Evolutionary conservation across 345 rosid genomes (phyloP).

Genomic region (Bruguiera gymnorhiza): DNA sequence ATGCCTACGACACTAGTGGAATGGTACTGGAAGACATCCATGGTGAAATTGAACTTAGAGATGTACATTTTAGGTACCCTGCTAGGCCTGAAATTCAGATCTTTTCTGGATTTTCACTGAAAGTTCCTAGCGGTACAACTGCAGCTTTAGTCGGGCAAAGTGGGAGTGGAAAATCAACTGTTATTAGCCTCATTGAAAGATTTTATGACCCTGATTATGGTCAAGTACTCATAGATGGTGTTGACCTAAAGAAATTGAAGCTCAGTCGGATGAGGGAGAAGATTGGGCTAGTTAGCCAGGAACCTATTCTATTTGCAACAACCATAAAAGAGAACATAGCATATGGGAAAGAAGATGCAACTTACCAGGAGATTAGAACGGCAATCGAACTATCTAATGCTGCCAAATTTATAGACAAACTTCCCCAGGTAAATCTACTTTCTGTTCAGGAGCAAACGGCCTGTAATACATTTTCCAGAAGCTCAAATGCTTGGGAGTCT

Average conservation of each 20-base stretch:
- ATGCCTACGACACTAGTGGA: conserved; percentile 47
- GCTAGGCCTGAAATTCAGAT: conserved; percentile 68
- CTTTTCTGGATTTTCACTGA: conserved; percentile 57
- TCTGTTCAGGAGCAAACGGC: background rate
- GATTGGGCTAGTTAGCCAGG: conserved; percentile 70
- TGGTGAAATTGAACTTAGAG: conserved; percentile 58
- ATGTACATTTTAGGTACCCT: conserved; percentile 62
- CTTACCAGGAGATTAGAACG: conserved; percentile 46
- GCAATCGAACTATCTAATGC: conserved; percentile 65
- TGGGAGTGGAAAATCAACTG: conserved; percentile 78
- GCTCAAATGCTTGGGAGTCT: background rate
- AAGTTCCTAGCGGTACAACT: conserved; percentile 51
- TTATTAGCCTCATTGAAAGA: conserved; percentile 59
- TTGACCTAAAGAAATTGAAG: conserved; percentile 49
- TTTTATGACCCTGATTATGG: conserved; percentile 74
- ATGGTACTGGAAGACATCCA: conserved; percentile 38
- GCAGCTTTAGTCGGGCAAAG: conserved; percentile 74
- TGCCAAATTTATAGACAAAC: conserved; percentile 54
- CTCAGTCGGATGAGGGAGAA: conserved; percentile 55
- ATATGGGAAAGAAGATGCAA: conserved; percentile 61
- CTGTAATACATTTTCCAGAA: background rate
- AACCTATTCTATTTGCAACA: conserved; percentile 57
- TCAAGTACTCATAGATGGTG: conserved; percentile 56
- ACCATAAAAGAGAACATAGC: conserved; percentile 57
- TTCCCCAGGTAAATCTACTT: conserved; percentile 45